phyloP scores from a whole-genome alignment of 2,329 filamentous ascomycete species.

The Blastomyces emzantsi region DNA sequence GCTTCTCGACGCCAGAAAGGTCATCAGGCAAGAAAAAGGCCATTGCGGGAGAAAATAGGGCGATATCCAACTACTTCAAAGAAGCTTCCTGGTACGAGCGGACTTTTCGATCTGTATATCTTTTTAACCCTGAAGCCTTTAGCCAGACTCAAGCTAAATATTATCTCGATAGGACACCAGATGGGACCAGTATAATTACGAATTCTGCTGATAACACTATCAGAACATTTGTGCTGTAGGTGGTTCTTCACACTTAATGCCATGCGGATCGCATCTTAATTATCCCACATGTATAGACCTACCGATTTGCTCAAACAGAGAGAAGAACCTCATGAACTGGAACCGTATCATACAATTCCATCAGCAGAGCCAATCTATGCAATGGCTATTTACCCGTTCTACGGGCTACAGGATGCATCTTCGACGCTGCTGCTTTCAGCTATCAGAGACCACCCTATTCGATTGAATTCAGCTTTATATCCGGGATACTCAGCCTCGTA shows the following conservation, averaged over 20 bases:
- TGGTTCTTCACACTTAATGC: constrained; percentile 2
- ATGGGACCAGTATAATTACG: constrained; percentile 50
- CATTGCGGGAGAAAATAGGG: neutral
- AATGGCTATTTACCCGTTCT: constrained; percentile 47
- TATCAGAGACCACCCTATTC: constrained; percentile 47
- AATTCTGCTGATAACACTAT: constrained; percentile 43
- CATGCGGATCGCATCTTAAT: neutral
- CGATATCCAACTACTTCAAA: constrained; percentile 35
- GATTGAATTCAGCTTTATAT: constrained; percentile 47
- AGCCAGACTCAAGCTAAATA: constrained; percentile 1
- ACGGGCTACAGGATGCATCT: constrained; percentile 42
- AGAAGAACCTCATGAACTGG: constrained; percentile 30
- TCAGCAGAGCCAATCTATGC: constrained; percentile 46
- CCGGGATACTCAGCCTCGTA: constrained; percentile 44
- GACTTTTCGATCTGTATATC: no score
- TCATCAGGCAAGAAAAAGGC: neutral
- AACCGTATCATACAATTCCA: constrained; percentile 39
- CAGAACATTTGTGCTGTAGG: constrained; percentile 47
- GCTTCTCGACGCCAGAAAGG: neutral
- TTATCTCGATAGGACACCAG: constrained; percentile 36
- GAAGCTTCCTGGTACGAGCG: constrained; percentile 36
- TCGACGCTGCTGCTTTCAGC: constrained; percentile 46
- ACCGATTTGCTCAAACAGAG: constrained; percentile 39
- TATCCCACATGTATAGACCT: constrained; percentile 28
- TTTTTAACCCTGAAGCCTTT: neutral